These are phyloP conservation scores for Rhododendron kiyosumense DNA, from an alignment of 148 eudicot genomes.

Conservation along the genomic window DNA sequence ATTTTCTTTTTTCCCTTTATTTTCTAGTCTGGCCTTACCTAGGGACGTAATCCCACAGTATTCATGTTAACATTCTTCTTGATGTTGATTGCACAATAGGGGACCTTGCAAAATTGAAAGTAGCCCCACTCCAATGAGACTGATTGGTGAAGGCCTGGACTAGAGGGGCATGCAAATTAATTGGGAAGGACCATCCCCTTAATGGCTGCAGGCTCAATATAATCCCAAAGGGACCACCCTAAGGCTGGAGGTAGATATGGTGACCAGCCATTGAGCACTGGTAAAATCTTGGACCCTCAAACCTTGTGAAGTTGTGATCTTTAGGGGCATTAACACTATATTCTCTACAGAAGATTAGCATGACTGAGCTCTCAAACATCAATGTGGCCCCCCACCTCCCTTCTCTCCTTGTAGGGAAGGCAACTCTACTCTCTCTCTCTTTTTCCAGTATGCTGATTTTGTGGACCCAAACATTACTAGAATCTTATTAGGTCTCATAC, in stretches of 20 bases:
- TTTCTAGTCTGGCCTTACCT: not conserved
- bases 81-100: not conserved
- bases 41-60: not conserved
- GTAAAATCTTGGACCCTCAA: not conserved
- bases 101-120: slow-evolving; percentile 1
- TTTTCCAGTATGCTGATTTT: not conserved
- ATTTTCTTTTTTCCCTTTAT: not conserved
- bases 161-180: not conserved
- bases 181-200: slow-evolving; percentile 12
- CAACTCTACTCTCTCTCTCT: not conserved
- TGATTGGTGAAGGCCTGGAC: not conserved
- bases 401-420: not conserved
- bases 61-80: not conserved
- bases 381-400: not conserved
- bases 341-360: slow-evolving; percentile 12
- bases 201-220: slow-evolving; percentile 5
- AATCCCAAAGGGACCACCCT: slow-evolving; percentile 3
- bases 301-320: not conserved
- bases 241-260: not conserved
- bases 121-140: not conserved
- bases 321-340: not conserved
- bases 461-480: slow-evolving; percentile 7
- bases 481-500: not conserved
- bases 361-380: slow-evolving; percentile 13
- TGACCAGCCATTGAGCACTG: not conserved